Conservation (phyloP, 192 early-diverging fungal species). For the Umbelopsis ramanniana region DNA sequence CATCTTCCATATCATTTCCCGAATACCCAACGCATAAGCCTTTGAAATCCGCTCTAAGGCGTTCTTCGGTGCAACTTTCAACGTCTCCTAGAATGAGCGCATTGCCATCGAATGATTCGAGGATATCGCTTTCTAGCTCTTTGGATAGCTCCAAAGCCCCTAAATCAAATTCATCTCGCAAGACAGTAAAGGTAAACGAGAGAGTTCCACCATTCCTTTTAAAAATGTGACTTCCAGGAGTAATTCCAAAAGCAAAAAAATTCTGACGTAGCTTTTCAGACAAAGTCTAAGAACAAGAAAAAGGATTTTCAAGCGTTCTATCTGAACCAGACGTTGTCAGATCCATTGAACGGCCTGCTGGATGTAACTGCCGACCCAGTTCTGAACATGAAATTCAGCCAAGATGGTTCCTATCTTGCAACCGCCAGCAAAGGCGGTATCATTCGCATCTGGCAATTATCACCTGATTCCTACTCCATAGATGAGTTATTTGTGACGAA, state of each 20-base stretch:
- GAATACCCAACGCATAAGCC: conserved; percentile 5
- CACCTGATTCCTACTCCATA: background rate
- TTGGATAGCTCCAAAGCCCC: conserved; percentile 14
- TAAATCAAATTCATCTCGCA: conserved; percentile 3
- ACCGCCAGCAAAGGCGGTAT: conserved; percentile 12
- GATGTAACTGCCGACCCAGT: background rate
- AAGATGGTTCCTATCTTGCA: conserved; percentile 1
- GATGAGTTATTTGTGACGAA: conserved; percentile 19
- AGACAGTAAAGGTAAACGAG: conserved; percentile 3
- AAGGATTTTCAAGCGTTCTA: conserved; percentile 14
- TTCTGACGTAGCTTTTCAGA: conserved; percentile 12
- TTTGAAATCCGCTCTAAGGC: conserved; percentile 5
- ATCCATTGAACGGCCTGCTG: background rate
- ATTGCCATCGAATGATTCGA: background rate
- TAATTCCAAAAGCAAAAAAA: background rate
- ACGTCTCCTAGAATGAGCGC: background rate
- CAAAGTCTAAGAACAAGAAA: conserved; percentile 15
- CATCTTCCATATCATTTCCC: conserved; percentile 10
- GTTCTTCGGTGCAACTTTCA: background rate
- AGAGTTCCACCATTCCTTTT: no score
- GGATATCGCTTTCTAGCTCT: conserved; percentile 9
- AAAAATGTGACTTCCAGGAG: background rate
- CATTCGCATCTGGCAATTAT: background rate
- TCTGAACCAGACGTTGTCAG: background rate
- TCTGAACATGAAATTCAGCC: conserved; percentile 10